Evolutionary conservation across 2,329 filamentous ascomycete species (phyloP).

Genomic region (Ceratocystis colombiana): DNA sequence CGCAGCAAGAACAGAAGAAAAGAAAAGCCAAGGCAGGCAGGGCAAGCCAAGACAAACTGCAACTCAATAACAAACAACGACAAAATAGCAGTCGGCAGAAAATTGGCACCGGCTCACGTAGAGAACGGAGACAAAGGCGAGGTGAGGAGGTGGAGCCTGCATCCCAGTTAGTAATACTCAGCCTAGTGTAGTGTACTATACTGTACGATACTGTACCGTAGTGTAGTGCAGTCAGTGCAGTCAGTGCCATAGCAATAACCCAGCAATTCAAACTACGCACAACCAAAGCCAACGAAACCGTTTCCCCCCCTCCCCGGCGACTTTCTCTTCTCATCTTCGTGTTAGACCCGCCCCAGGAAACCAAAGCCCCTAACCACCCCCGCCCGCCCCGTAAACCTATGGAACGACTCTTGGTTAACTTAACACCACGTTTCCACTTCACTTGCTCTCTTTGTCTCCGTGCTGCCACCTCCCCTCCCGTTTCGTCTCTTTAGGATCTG

Average conservation of each 20-base stretch:
- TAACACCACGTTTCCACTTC: background rate
- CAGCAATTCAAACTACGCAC: too few relatives aligned
- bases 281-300: too few relatives aligned
- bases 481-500: conserved; percentile 1
- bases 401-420: too few relatives aligned
- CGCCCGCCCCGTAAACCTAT: too few relatives aligned
- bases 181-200: background rate
- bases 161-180: background rate
- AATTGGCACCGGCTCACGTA: background rate
- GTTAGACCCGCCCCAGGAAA: too few relatives aligned
- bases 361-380: too few relatives aligned
- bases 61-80: background rate
- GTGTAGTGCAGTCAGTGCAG: too few relatives aligned
- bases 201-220: too few relatives aligned
- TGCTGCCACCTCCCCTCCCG: background rate
- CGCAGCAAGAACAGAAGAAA: too few relatives aligned
- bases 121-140: background rate
- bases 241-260: too few relatives aligned
- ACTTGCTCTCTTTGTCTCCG: background rate
- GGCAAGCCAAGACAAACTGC: background rate
- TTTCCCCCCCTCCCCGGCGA: too few relatives aligned
- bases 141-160: background rate
- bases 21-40: background rate
- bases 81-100: background rate
- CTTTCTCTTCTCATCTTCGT: too few relatives aligned